These are phyloP conservation scores for Globisporangium echinulatum DNA, from an alignment of 352 stramenopile genomes.

Conservation along the genomic window DNA sequence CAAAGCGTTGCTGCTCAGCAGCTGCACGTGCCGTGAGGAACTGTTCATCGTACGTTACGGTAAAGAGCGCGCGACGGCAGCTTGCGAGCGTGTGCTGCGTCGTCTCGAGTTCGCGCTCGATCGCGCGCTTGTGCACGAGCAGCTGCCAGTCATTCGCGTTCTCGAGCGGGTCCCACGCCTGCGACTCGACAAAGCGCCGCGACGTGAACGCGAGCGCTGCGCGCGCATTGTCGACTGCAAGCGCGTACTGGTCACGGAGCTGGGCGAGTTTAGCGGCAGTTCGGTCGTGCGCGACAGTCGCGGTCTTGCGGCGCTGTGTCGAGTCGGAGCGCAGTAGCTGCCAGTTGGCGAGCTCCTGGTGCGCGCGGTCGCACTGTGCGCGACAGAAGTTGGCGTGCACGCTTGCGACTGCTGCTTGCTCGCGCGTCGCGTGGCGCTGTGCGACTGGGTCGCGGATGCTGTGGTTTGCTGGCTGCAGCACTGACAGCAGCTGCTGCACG, in stretches of 20 bases:
- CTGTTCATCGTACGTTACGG: conserved; percentile 52
- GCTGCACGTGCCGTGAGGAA: conserved; percentile 27
- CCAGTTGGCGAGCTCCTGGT: conserved; percentile 29
- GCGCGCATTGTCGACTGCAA: conserved; percentile 29
- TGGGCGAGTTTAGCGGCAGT: conserved; percentile 15
- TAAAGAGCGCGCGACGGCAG: conserved; percentile 50
- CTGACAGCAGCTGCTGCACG: conserved; percentile 34
- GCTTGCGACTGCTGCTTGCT: conserved; percentile 11
- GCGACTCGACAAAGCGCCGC: conserved; percentile 43
- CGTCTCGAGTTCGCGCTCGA: conserved; percentile 31
- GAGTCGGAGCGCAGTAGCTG: conserved; percentile 29
- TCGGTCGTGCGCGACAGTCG: conserved; percentile 21
- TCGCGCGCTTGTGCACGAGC: conserved; percentile 55
- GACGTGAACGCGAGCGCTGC: conserved; percentile 49
- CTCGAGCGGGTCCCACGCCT: conserved; percentile 74
- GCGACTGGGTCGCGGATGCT: conserved; percentile 11
- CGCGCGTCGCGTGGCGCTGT: conserved; percentile 16
- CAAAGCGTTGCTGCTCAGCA: conserved; percentile 27
- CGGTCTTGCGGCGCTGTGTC: conserved; percentile 28
- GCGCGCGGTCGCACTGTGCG: conserved; percentile 14
- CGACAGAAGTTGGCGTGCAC: conserved; percentile 20
- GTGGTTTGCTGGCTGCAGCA: background rate
- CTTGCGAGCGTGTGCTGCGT: conserved; percentile 29
- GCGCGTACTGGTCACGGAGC: conserved; percentile 15
- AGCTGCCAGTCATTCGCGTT: conserved; percentile 76